Evolutionary conservation across 1,284 basidiomycete genomes (phyloP).

Genomic region (Naganishia cerealis): DNA sequence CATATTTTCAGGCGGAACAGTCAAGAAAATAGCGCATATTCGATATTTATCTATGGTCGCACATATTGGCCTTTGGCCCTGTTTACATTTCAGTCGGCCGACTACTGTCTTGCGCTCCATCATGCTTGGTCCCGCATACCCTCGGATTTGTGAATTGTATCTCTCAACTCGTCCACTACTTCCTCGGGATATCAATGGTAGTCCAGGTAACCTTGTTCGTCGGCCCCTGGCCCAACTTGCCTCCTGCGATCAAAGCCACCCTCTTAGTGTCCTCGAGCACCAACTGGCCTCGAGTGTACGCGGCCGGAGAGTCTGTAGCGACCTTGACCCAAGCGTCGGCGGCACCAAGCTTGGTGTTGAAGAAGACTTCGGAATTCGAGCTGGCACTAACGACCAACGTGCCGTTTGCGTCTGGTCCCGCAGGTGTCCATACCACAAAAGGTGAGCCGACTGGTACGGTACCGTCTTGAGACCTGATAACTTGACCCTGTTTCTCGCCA

Average conservation of each 20-base stretch:
- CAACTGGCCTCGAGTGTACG: conserved; percentile 34
- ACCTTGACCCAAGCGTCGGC: conserved; percentile 35
- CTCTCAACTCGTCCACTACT: conserved; percentile 1
- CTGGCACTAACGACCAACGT: conserved; percentile 49
- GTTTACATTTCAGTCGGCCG: too few relatives aligned
- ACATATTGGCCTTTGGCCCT: too few relatives aligned
- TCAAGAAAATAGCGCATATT: too few relatives aligned
- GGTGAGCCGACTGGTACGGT: conserved; percentile 45
- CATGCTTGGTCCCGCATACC: too few relatives aligned
- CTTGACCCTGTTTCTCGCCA: conserved; percentile 26
- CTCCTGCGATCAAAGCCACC: conserved; percentile 36
- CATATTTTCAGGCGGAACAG: too few relatives aligned
- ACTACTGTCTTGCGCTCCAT: too few relatives aligned
- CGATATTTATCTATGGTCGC: too few relatives aligned
- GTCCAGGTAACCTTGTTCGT: conserved; percentile 35
- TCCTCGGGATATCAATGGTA: conserved; percentile 28
- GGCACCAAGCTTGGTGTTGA: conserved; percentile 35
- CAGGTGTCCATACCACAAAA: conserved; percentile 46
- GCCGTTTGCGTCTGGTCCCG: conserved; percentile 43
- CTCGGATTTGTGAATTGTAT: too few relatives aligned
- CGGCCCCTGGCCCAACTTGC: conserved; percentile 26
- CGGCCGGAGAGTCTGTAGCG: conserved; percentile 24
- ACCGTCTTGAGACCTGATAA: conserved; percentile 40
- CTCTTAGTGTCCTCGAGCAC: conserved; percentile 36
- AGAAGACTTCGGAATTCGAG: conserved; percentile 35